Evolutionary conservation across 306 rosid genomes (phyloP), one percentile per base, ranked within the genome.

Genomic region (Pterocarpus santalinus): DNA sequence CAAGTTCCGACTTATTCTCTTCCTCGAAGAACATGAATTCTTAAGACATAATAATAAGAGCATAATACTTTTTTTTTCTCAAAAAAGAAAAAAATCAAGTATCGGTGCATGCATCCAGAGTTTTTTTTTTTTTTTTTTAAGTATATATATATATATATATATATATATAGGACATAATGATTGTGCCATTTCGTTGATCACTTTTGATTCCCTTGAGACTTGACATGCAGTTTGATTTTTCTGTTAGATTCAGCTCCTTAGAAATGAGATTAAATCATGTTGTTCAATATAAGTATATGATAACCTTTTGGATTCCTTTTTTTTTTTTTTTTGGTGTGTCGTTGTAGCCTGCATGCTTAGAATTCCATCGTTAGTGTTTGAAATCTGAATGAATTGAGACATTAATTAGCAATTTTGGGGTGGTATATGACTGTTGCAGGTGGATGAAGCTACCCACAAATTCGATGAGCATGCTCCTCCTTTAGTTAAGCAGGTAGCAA

Each of bases 381-480:
- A 58, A 63, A 30, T 58, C 58, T 30, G 46, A 65, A 63, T 46
- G 2, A 62, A 41, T 60, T 56, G 56, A 4, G 16, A 10, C 2
- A 71, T 49, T 33, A 49, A 11, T 67, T 11, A 14, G 55, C 49
- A 53, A 77, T 15, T 35, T 61, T 49, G 14, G 7, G 41, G 10
- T 15, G 8, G 32, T 51, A 8, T 43, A 55, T 77, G 63, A 16
- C 52, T 75, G 55, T 41, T 65, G 36, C 90, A 92, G 99, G 92
- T 92, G 47, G 95, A 91, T 68, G 86, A 72, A 70, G 92, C 85
- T n/a, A 78, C 78, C 1, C 39, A 76, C 14, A 87, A 87, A 81
- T 85, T 92, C 41, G 86, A 89, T 22, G 86, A 88, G 87, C 85
- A 84, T 68, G 91, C 95, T 15, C 97, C 99, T 10, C 60, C 84